phyloP scores from a whole-genome alignment of 495 filamentous ascomycete species.

The Trichocladium uniseriatum region DNA sequence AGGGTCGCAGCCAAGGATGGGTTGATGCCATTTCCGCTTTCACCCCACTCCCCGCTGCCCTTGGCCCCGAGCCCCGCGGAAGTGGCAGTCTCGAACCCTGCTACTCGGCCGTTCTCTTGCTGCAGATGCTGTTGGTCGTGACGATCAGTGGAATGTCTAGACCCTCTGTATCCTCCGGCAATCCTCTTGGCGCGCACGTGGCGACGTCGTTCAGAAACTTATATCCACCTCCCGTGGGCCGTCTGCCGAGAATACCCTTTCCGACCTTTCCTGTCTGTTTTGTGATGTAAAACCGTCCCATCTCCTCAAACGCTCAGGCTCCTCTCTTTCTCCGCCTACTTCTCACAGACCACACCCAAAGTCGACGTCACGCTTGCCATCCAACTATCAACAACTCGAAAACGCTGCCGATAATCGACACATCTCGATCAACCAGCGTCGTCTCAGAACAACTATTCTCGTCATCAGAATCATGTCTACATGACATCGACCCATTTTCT shows the following conservation, averaged over 20 bases:
- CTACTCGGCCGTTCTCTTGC: not conserved
- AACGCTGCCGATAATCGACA: not conserved
- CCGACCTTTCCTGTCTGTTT: too few species aligned
- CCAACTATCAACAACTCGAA: too few species aligned
- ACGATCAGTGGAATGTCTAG: too few species aligned
- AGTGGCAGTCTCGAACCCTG: not conserved
- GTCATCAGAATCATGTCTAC: too few species aligned
- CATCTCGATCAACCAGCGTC: too few species aligned
- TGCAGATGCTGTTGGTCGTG: too few species aligned
- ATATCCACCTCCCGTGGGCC: not conserved
- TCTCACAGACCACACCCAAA: not conserved
- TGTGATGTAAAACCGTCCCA: slow-evolving; percentile 1
- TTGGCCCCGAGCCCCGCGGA: not conserved
- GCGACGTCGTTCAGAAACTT: not conserved
- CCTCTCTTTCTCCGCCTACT: not conserved
- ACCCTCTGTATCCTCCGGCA: too few species aligned
- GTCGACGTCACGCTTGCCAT: slow-evolving; percentile 3
- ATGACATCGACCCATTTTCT: too few species aligned
- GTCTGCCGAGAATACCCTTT: not conserved
- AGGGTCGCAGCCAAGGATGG: not conserved
- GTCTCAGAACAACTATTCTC: too few species aligned
- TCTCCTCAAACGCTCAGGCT: too few species aligned
- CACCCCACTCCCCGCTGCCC: not conserved
- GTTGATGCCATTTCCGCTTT: not conserved
- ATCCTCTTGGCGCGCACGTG: slow-evolving; percentile 8